Conservation (phyloP, 805 yeast genomes). For the Wickerhamomyces tratensis region DNA sequence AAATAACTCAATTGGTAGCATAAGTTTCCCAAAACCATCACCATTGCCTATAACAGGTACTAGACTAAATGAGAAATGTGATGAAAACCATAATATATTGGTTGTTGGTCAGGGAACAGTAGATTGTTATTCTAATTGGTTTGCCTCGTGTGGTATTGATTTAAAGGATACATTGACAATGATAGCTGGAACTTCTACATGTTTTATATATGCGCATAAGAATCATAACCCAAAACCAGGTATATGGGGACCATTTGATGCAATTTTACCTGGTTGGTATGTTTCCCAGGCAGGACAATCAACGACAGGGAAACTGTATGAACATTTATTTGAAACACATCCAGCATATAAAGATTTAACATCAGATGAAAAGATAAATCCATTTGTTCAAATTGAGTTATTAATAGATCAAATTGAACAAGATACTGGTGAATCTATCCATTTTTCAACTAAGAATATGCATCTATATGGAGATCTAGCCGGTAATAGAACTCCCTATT, state of each 20-base stretch:
- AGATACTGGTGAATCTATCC: conserved; percentile 10
- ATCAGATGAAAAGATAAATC: not conserved
- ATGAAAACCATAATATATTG: conserved; percentile 1
- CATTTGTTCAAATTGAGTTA: conserved; percentile 17
- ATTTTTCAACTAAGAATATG: conserved; percentile 24
- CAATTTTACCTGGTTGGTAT: conserved; percentile 20
- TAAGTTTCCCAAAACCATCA: no score
- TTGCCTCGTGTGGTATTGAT: conserved; percentile 24
- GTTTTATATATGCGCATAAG: conserved; percentile 30
- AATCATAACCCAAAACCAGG: conserved; percentile 24
- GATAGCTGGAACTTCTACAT: conserved; percentile 59
- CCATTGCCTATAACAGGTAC: no score
- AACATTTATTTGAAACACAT: conserved; percentile 34
- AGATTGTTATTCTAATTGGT: conserved; percentile 51
- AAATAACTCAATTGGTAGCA: conserved; percentile 1
- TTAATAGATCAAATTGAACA: conserved; percentile 9
- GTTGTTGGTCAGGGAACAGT: conserved; percentile 38
- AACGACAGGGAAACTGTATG: conserved; percentile 45
- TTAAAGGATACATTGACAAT: conserved; percentile 26
- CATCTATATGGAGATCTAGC: conserved; percentile 45
- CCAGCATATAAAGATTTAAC: conserved; percentile 18
- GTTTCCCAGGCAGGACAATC: conserved; percentile 51
- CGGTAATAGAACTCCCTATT: conserved; percentile 52
- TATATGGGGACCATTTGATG: conserved; percentile 52
- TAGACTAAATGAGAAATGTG: not conserved